Evolutionary conservation across 2,329 filamentous ascomycete species (phyloP).

Genomic region (Talaromyces sp.): DNA sequence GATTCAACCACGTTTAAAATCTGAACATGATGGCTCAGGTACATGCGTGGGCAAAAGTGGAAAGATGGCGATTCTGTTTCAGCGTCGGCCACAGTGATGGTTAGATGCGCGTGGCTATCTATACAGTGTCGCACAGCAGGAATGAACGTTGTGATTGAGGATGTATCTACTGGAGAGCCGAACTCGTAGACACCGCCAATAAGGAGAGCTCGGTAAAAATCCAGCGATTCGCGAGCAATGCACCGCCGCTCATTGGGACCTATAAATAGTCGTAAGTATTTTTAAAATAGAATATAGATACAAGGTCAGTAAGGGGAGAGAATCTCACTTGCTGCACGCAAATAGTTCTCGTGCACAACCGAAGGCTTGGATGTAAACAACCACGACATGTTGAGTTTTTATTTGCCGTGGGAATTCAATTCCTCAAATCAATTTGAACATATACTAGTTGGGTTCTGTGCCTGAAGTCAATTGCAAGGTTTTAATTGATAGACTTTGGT

Average conservation of each 20-base stretch:
- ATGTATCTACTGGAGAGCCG: neutral
- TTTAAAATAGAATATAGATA: neutral
- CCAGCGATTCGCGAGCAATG: neutral
- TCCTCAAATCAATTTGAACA: neutral
- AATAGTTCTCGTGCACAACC: neutral
- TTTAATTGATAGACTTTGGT: neutral
- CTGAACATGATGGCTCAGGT: neutral
- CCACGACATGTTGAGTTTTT: neutral
- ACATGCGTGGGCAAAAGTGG: neutral
- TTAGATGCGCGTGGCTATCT: neutral
- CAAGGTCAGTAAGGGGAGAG: neutral
- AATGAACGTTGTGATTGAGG: neutral
- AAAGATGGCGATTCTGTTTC: neutral
- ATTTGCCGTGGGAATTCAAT: neutral
- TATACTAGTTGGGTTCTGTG: neutral
- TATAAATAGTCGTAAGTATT: neutral
- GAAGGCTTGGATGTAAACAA: neutral
- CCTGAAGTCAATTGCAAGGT: neutral
- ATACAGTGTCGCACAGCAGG: neutral
- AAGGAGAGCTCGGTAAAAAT: neutral
- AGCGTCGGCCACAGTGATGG: neutral
- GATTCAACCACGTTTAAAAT: neutral
- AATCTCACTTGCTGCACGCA: neutral
- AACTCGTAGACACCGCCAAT: slow-evolving; percentile 4
- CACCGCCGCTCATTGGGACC: slow-evolving; percentile 2